phyloP scores from a whole-genome alignment of 805 yeast species.

The Starmerella geochares region DNA sequence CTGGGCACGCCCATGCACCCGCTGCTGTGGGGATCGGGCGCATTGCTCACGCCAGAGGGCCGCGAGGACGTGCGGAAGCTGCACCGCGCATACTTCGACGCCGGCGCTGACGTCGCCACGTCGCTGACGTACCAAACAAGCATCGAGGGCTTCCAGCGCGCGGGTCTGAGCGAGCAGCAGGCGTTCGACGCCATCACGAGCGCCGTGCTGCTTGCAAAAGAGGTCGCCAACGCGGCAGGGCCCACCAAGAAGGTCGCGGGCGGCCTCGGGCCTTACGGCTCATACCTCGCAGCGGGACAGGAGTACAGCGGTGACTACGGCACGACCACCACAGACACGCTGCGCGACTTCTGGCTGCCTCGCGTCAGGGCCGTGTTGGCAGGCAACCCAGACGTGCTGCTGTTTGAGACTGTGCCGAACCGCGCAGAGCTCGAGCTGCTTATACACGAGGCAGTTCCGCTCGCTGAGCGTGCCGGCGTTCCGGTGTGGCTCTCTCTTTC shows the following conservation, averaged over 20 bases:
- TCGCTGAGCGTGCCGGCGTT: conserved; percentile 17
- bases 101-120: conserved; percentile 47
- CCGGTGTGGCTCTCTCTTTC: conserved; percentile 45
- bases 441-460: conserved; percentile 34
- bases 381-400: conserved; percentile 42
- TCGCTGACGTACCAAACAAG: conserved; percentile 57
- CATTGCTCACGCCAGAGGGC: conserved; percentile 34
- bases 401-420: conserved; percentile 65
- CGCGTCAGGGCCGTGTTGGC: conserved; percentile 36
- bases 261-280: conserved; percentile 71
- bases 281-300: conserved; percentile 53
- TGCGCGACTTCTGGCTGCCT: conserved; percentile 44
- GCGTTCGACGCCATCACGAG: conserved; percentile 10
- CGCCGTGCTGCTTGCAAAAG: conserved; percentile 26
- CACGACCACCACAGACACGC: conserved; percentile 31
- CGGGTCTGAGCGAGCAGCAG: conserved; percentile 15
- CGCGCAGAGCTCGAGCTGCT: conserved; percentile 46
- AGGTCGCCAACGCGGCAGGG: conserved; percentile 23
- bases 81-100: conserved; percentile 42
- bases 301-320: conserved; percentile 67
- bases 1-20: conserved; percentile 39
- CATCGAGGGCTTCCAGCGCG: conserved; percentile 32
- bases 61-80: conserved; percentile 40
- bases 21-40: conserved; percentile 54
- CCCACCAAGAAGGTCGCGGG: conserved; percentile 39